A percentile compares a stretch with the other conserved stretches of the same genome.
Conservation (phyloP, 768 basidiomycete genomes). For the Tylopilus subfusipes region DNA sequence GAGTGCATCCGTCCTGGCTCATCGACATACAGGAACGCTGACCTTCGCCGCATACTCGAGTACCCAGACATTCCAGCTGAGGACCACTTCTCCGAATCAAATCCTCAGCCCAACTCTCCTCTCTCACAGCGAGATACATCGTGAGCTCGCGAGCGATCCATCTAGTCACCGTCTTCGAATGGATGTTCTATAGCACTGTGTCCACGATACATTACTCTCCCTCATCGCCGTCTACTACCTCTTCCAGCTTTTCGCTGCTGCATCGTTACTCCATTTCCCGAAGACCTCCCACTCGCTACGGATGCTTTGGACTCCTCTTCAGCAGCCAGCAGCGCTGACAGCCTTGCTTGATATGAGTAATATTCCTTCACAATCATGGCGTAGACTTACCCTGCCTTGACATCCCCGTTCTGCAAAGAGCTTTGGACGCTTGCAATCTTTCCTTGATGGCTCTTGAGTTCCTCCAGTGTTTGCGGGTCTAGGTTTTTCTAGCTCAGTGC, state of each 20-base stretch:
- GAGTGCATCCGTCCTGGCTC: constrained; percentile 3
- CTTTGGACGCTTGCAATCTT: constrained; percentile 53
- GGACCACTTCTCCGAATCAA: constrained; percentile 5
- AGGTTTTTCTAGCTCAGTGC: constrained; percentile 57
- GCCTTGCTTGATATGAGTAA: constrained; percentile 26
- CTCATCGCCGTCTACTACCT: constrained; percentile 34
- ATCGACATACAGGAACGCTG: constrained; percentile 41
- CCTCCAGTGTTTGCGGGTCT: constrained; percentile 66
- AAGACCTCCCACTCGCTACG: constrained; percentile 17
- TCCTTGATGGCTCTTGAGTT: constrained; percentile 58
- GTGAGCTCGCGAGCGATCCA: background rate
- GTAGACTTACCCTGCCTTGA: constrained; percentile 51
- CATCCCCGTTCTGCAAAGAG: constrained; percentile 55
- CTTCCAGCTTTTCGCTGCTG: constrained; percentile 36
- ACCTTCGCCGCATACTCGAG: constrained; percentile 54
- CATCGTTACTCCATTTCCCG: constrained; percentile 17
- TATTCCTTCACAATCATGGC: background rate
- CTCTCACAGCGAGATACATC: background rate
- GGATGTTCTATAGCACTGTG: constrained; percentile 8
- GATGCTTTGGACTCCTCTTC: constrained; percentile 37
- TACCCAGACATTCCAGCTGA: constrained; percentile 37
- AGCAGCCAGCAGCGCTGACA: constrained; percentile 43
- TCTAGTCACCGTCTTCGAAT: background rate
- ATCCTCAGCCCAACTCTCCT: constrained; percentile 11
- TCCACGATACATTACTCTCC: background rate